Conservation (phyloP, 2,329 filamentous ascomycete genomes). For the Alternaria incomplexa region DNA sequence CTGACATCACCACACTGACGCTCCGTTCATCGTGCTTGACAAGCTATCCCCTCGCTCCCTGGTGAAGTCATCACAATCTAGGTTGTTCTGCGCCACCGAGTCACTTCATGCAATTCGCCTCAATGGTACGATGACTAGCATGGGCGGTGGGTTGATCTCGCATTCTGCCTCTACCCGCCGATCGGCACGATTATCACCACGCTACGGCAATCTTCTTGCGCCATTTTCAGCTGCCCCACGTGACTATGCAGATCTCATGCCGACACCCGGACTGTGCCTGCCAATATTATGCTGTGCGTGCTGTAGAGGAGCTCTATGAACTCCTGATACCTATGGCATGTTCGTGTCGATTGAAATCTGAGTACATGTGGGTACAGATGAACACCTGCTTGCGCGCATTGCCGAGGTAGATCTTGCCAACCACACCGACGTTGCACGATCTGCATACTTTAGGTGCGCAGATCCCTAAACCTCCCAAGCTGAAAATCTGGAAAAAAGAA, state of each 20-base stretch:
- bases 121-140: neutral
- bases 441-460: neutral
- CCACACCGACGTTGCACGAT: neutral
- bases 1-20: neutral
- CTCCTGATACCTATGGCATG: neutral
- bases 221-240: neutral
- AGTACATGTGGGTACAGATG: neutral
- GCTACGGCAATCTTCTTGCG: constrained; percentile 4
- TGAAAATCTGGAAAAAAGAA: neutral
- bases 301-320: neutral
- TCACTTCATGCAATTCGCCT: neutral
- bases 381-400: neutral
- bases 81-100: neutral
- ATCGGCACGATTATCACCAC: constrained; percentile 15
- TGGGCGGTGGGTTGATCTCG: neutral
- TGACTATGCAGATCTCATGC: neutral
- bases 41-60: neutral
- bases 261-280: neutral
- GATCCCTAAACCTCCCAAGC: neutral
- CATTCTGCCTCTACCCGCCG: constrained; percentile 6
- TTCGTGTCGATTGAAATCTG: neutral
- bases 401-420: neutral
- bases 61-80: neutral
- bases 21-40: neutral
- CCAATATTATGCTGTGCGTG: neutral